Base-by-base conservation (phyloP, 331 rosid genomes). In the Stylosanthes scabra region DNA sequence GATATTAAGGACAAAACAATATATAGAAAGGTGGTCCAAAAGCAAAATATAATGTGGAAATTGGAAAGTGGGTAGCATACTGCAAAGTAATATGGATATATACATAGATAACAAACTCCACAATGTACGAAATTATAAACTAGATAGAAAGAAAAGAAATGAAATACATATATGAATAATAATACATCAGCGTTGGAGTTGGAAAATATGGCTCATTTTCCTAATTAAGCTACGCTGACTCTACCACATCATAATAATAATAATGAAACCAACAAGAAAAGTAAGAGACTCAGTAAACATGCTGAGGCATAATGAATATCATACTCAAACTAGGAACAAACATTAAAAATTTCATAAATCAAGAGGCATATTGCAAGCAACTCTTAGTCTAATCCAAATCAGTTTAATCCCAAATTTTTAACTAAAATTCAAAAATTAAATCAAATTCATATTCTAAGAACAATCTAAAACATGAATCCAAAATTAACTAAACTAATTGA, bases 151-250 rank as follows among this genome's bases (percentile, higher is more conserved):
- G 62, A 51, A 72, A 31, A 31, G 37, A 31, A 31, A 31, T 31
- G 37, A 31, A 31, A 31, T 31, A 31, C 37, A 31, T 31, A 31
- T 31, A n/a, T n/a, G n/a, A n/a, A n/a, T n/a, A n/a, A n/a, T n/a
- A 82, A 74, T 81, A 84, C 93, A 86, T 78, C 34, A 86, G 78
- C 88, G 64, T 74, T 64, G 83, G 86, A 77, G 72, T 91, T 79
- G 72, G 86, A 91, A 93, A 86, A 92, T 71, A 72, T 80, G 75
- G 95, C 91, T 83, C 93, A 63, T 47, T n/a, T n/a, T n/a, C 14
- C 49, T 71, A 83, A 69, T 61, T 80, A 20, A 59, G 15, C 54
- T 77, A 64, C 73, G 25, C n/a, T n/a, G n/a, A n/a, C 15, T 31
- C n/a, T 58, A 63, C 68, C 52, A 25, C 62, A 77, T 68, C 20